Percentiles rank a stretch among this genome's conserved stretches.
These are phyloP conservation scores for Aspergillus amoenus DNA, from an alignment of 2,329 filamentous ascomycete species.

Conservation along the genomic window DNA sequence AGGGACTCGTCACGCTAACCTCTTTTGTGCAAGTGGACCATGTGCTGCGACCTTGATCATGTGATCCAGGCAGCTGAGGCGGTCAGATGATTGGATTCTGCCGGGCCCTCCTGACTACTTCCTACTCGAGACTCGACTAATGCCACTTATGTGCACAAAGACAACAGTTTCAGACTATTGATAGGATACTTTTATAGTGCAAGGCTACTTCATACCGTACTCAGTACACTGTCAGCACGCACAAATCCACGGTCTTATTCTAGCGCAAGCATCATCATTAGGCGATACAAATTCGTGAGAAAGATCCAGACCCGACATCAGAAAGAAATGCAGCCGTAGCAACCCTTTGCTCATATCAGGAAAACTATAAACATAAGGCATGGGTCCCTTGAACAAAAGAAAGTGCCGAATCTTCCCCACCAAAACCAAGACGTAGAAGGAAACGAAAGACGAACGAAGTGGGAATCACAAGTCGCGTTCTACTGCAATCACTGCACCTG, in stretches of 20 bases:
- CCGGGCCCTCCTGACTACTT: not conserved
- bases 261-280: constrained; percentile 24
- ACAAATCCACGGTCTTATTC: constrained; percentile 13
- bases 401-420: constrained; percentile 12
- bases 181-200: not conserved
- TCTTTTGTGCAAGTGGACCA: not conserved
- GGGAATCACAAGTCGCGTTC: constrained; percentile 20
- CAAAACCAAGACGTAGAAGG: constrained; percentile 14
- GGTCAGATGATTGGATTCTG: not conserved
- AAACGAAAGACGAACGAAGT: constrained; percentile 11
- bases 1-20: not conserved
- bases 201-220: not conserved
- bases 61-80: not conserved
- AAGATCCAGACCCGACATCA: constrained; percentile 19
- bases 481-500: constrained; percentile 55
- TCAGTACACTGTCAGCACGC: constrained; percentile 8
- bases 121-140: too few relatives aligned
- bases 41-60: not conserved
- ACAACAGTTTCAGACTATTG: too few relatives aligned
- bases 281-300: constrained; percentile 26
- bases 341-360: constrained; percentile 12
- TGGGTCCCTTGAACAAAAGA: constrained; percentile 9
- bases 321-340: constrained; percentile 13
- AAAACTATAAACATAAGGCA: constrained; percentile 18
- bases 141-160: too few relatives aligned